These are phyloP conservation scores for Aphanomyces euteiches DNA, from an alignment of 352 stramenopile species.

Conservation along the genomic window DNA sequence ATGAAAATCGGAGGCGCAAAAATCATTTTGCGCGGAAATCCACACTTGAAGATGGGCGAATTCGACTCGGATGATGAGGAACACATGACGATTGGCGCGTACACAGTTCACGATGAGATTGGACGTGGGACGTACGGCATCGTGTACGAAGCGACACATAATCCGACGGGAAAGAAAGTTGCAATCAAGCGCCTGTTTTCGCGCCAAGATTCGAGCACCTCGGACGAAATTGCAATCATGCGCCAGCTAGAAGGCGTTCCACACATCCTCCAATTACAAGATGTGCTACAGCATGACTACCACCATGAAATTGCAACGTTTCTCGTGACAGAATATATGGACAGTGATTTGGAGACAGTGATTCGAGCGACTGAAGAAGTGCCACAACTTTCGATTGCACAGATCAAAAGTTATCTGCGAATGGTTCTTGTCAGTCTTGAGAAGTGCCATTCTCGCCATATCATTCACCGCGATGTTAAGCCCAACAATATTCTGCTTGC, in stretches of 20 bases:
- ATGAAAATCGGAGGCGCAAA: not conserved
- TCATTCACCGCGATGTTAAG: slow-evolving; percentile 78
- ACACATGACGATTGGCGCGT: slow-evolving; percentile 38
- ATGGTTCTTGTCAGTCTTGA: slow-evolving; percentile 62
- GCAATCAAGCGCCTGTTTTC: slow-evolving; percentile 77
- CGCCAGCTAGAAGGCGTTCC: slow-evolving; percentile 41
- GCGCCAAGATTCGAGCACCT: slow-evolving; percentile 23
- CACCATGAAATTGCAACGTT: slow-evolving; percentile 19
- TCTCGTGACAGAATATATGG: slow-evolving; percentile 74
- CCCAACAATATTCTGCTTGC: slow-evolving; percentile 76
- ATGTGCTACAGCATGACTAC: slow-evolving; percentile 17
- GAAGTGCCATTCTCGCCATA: slow-evolving; percentile 51
- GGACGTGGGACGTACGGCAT: slow-evolving; percentile 74
- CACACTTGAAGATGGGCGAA: slow-evolving; percentile 17
- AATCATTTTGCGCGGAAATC: not conserved
- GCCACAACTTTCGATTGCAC: slow-evolving; percentile 42
- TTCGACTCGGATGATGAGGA: slow-evolving; percentile 31
- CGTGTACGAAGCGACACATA: slow-evolving; percentile 62
- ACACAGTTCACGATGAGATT: slow-evolving; percentile 72
- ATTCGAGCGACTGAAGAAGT: slow-evolving; percentile 42
- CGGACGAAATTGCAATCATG: slow-evolving; percentile 50
- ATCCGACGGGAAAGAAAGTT: slow-evolving; percentile 38
- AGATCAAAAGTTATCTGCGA: slow-evolving; percentile 65
- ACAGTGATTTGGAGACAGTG: slow-evolving; percentile 66
- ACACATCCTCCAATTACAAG: slow-evolving; percentile 57